Percentiles rank a stretch among this genome's conserved stretches.
phyloP scores from a whole-genome alignment of 768 basidiomycete species.

The Lactarius quietus region DNA sequence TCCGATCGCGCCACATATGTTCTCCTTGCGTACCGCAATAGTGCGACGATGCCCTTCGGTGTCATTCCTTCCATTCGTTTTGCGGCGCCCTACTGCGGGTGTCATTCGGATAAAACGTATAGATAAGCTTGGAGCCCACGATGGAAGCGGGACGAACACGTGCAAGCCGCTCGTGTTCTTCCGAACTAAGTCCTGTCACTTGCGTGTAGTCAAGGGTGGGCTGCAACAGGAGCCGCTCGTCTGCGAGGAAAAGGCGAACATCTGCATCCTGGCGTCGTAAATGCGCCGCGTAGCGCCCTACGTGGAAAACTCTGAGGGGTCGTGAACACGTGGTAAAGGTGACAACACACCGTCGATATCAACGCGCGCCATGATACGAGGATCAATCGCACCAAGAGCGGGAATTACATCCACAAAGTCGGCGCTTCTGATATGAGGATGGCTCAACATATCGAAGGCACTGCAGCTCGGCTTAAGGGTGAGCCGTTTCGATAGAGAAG shows the following conservation, averaged over 20 bases:
- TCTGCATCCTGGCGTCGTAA: slow-evolving; percentile 73
- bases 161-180: slow-evolving; percentile 64
- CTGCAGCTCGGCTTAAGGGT: slow-evolving; percentile 37
- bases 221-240: slow-evolving; percentile 69
- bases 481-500: neutral
- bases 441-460: slow-evolving; percentile 69
- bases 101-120: neutral
- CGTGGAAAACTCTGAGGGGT: slow-evolving; percentile 2
- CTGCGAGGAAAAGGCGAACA: slow-evolving; percentile 65
- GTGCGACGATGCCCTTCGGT: slow-evolving; percentile 62
- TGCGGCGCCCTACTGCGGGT: slow-evolving; percentile 67
- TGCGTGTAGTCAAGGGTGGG: slow-evolving; percentile 63
- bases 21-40: slow-evolving; percentile 60
- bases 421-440: slow-evolving; percentile 47
- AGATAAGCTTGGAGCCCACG: slow-evolving; percentile 36
- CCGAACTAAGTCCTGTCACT: slow-evolving; percentile 68
- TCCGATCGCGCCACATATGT: slow-evolving; percentile 27
- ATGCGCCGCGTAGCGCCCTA: slow-evolving; percentile 61
- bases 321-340: neutral
- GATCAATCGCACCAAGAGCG: slow-evolving; percentile 47
- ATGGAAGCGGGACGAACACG: slow-evolving; percentile 64
- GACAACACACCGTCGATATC: slow-evolving; percentile 62
- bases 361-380: slow-evolving; percentile 54
- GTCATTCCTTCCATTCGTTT: slow-evolving; percentile 95
- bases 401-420: slow-evolving; percentile 46